Percentiles rank a stretch among this genome's conserved stretches.
Evolutionary conservation across 148 eudicot species (phyloP).

Genomic region (Chenopodium quinoa): DNA sequence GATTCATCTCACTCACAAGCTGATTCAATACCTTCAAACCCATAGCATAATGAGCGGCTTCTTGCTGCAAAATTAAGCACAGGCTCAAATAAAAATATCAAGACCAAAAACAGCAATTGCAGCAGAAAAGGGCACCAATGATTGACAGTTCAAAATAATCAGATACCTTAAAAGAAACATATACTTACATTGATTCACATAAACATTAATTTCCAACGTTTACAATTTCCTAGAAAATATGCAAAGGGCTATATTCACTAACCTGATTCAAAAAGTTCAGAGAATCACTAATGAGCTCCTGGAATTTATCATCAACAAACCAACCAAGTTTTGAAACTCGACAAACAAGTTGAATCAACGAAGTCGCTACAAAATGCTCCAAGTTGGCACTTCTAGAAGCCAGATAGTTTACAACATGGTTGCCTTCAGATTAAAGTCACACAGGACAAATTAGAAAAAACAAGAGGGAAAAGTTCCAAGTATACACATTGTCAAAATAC

Average conservation of each 20-base stretch:
- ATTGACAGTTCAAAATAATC: not conserved
- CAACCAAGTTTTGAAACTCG: slow-evolving; percentile 86
- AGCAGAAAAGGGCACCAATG: not conserved
- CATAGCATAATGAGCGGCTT: slow-evolving; percentile 58
- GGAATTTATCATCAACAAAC: slow-evolving; percentile 83
- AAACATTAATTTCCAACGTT: not conserved
- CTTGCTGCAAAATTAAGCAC: slow-evolving; percentile 33
- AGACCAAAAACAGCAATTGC: not conserved
- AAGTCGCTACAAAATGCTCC: slow-evolving; percentile 76
- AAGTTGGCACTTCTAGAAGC: slow-evolving; percentile 81
- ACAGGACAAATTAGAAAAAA: slow-evolving; percentile 26
- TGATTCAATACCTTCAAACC: slow-evolving; percentile 77
- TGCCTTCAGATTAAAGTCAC: slow-evolving; percentile 60
- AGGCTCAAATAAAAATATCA: slow-evolving; percentile 12
- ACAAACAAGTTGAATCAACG: slow-evolving; percentile 77
- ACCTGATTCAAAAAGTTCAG: slow-evolving; percentile 82
- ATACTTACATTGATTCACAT: too few species aligned
- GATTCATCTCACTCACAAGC: slow-evolving; percentile 76
- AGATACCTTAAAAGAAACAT: too few species aligned
- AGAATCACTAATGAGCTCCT: slow-evolving; percentile 72
- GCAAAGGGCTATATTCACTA: not conserved
- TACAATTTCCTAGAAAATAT: not conserved
- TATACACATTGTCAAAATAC: slow-evolving; percentile 6
- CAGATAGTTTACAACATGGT: slow-evolving; percentile 72
- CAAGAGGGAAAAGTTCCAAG: not conserved